Conservation (phyloP, 129 eudicot species). For the Chrysanthemum lavandulifolium region DNA sequence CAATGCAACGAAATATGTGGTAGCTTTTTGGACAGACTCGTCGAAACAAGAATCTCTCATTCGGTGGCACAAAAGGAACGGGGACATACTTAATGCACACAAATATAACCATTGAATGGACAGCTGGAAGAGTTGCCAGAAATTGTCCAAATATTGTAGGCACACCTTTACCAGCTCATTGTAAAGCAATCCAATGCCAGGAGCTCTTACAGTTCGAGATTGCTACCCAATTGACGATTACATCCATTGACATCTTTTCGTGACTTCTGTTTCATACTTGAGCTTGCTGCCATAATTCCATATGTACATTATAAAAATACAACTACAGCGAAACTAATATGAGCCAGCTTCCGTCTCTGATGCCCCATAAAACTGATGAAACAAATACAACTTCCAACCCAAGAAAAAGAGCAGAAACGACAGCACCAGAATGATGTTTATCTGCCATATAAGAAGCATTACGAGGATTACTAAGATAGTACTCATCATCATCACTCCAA, state of each 20-base stretch:
- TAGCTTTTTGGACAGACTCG: conserved; percentile 85
- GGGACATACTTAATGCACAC: conserved; percentile 91
- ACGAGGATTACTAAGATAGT: conserved; percentile 84
- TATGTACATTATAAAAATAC: conserved; percentile 72
- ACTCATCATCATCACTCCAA: conserved; percentile 95
- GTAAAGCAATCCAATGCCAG: conserved; percentile 91
- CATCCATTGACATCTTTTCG: conserved; percentile 81
- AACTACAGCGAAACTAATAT: conserved; percentile 62
- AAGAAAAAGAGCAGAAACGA: conserved; percentile 54
- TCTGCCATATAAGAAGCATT: conserved; percentile 99
- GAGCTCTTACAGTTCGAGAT: conserved; percentile 91
- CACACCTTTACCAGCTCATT: conserved; percentile 89
- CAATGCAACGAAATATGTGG: conserved; percentile 96
- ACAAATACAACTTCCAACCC: conserved; percentile 77
- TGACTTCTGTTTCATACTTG: conserved; percentile 83
- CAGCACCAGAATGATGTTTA: conserved; percentile 60
- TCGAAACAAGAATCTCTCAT: conserved; percentile 84
- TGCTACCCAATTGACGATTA: conserved; percentile 76
- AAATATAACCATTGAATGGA: conserved; percentile 90
- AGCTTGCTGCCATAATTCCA: conserved; percentile 98
- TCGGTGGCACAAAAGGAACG: conserved; percentile 82
- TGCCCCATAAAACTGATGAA: conserved; percentile 75
- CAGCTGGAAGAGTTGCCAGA: conserved; percentile 85
- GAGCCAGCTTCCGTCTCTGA: conserved; percentile 97
- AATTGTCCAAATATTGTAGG: conserved; percentile 93